Evolutionary conservation across 768 basidiomycete species (phyloP).

Genomic region (Rhodotorula taiwanensis): DNA sequence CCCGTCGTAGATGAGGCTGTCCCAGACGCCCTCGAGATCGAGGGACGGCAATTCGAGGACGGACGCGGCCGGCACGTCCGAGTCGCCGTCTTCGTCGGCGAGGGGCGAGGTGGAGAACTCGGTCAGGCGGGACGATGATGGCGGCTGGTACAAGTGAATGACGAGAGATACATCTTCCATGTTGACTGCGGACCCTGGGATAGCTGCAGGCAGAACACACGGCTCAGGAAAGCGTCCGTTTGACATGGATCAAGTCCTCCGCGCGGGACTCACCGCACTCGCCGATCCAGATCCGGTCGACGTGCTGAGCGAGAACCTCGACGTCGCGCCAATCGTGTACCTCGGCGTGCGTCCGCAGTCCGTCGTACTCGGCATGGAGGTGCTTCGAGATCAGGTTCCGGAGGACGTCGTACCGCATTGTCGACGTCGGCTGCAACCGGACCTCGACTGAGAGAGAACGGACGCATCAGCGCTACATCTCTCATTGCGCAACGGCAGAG

Average conservation of each 20-base stretch:
- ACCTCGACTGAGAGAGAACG: constrained; percentile 62
- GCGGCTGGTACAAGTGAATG: constrained; percentile 83
- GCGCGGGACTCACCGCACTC: constrained; percentile 48
- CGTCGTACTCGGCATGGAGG: constrained; percentile 55
- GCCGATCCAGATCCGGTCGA: constrained; percentile 67
- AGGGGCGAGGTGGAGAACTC: constrained; percentile 55
- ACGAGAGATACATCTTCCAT: constrained; percentile 48
- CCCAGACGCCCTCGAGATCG: constrained; percentile 85
- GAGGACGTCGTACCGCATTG: constrained; percentile 68
- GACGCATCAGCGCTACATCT: background rate
- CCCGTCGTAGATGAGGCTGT: constrained; percentile 69
- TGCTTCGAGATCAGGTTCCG: constrained; percentile 58
- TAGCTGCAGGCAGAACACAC: background rate
- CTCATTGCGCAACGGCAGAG: too few relatives aligned
- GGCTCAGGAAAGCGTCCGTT: too few relatives aligned
- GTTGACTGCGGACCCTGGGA: constrained; percentile 17
- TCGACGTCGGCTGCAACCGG: constrained; percentile 60
- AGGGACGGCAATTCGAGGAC: constrained; percentile 80
- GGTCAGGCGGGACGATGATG: constrained; percentile 53
- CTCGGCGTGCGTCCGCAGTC: constrained; percentile 62
- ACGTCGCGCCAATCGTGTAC: constrained; percentile 74
- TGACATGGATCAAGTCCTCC: too few relatives aligned
- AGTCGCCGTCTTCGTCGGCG: constrained; percentile 55
- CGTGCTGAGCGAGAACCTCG: constrained; percentile 61
- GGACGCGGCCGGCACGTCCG: constrained; percentile 76